Evolutionary conservation across 2,329 filamentous ascomycete genomes (phyloP).

Genomic region (Alternaria sp.): DNA sequence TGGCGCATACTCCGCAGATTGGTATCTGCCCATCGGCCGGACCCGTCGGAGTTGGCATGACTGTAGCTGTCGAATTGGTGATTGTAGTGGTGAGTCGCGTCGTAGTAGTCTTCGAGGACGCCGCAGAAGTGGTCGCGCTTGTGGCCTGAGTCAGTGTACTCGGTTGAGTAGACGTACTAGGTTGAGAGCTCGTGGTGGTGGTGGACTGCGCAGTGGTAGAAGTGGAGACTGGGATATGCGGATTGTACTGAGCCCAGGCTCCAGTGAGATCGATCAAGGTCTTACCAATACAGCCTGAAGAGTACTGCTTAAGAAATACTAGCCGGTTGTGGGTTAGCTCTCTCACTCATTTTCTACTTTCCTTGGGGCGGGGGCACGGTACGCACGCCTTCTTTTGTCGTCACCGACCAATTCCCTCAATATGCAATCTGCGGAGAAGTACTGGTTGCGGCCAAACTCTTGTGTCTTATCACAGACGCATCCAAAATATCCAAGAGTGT

Average conservation of each 20-base stretch:
- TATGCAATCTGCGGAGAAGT: slow-evolving; percentile 12
- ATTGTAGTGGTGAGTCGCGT: background rate
- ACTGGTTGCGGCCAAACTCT: background rate
- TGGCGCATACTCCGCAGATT: slow-evolving; percentile 11
- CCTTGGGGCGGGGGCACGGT: background rate
- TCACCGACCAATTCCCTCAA: slow-evolving; percentile 6
- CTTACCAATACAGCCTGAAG: background rate
- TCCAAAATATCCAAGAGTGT: background rate
- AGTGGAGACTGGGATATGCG: background rate
- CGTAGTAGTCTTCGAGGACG: background rate
- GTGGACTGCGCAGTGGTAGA: background rate
- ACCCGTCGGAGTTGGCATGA: background rate
- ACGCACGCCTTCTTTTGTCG: slow-evolving; percentile 9
- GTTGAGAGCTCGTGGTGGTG: background rate
- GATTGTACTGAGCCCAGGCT: slow-evolving; percentile 11
- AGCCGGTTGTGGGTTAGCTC: background rate
- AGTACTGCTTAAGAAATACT: slow-evolving; percentile 13
- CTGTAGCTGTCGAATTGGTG: background rate
- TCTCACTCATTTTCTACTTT: background rate
- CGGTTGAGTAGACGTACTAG: background rate
- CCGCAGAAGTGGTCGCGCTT: background rate
- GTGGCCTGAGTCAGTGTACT: background rate
- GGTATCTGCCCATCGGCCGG: slow-evolving; percentile 4
- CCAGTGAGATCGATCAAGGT: slow-evolving; percentile 1
- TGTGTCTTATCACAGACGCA: slow-evolving; percentile 9